These are phyloP conservation scores for Alternaria gaisen DNA, from an alignment of 2,329 filamentous ascomycete genomes.

Conservation along the genomic window DNA sequence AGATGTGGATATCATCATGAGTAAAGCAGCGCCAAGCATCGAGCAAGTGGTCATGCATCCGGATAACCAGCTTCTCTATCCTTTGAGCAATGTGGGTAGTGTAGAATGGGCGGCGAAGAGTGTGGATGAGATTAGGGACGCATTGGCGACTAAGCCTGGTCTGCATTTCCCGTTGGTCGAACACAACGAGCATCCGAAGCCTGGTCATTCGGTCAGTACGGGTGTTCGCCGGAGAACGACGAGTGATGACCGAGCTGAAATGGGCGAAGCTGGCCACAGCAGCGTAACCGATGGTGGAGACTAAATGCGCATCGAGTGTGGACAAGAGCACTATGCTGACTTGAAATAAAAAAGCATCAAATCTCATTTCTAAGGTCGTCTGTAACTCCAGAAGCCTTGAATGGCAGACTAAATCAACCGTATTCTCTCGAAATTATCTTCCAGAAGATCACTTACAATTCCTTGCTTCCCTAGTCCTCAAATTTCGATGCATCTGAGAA, in stretches of 20 bases:
- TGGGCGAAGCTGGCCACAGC: neutral
- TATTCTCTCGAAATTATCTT: neutral
- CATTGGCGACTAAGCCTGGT: slow-evolving; percentile 48
- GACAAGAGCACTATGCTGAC: neutral
- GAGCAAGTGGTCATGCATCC: slow-evolving; percentile 60
- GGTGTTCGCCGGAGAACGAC: neutral
- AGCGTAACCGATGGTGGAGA: neutral
- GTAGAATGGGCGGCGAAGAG: slow-evolving; percentile 47
- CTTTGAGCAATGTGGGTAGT: slow-evolving; percentile 55
- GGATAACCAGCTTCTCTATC: slow-evolving; percentile 64
- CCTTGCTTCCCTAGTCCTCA: neutral
- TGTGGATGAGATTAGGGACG: slow-evolving; percentile 53
- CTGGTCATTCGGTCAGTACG: slow-evolving; percentile 3
- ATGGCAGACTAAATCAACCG: neutral
- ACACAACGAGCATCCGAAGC: slow-evolving; percentile 22
- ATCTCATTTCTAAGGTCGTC: neutral
- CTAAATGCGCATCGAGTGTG: neutral
- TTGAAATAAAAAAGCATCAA: neutral
- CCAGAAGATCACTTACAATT: neutral
- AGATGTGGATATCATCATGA: slow-evolving; percentile 77
- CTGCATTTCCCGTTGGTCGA: slow-evolving; percentile 24
- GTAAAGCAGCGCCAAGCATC: slow-evolving; percentile 11
- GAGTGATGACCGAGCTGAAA: neutral
- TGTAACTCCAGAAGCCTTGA: neutral
- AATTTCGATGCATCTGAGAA: neutral